phyloP scores from a whole-genome alignment of 495 filamentous ascomycete genomes.

The Geopyxis carbonaria region DNA sequence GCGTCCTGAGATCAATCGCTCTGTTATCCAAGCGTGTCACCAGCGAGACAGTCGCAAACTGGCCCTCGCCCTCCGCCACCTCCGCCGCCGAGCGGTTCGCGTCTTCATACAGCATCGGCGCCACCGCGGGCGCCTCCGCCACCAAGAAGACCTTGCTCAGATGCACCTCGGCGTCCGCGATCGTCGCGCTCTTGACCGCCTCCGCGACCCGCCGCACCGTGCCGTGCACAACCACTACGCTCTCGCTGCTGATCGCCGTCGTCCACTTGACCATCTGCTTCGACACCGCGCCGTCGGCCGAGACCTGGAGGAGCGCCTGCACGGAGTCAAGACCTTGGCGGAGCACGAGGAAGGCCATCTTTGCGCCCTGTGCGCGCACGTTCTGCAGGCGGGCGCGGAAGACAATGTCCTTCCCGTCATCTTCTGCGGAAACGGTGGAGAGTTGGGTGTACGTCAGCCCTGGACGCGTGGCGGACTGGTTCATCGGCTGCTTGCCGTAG shows the following conservation, averaged over 20 bases:
- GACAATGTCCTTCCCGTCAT: conserved; percentile 50
- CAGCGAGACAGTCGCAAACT: conserved; percentile 17
- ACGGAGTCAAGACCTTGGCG: conserved; percentile 66
- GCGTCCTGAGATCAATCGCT: conserved; percentile 75
- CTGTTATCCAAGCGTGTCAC: conserved; percentile 59
- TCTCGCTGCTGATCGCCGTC: conserved; percentile 60
- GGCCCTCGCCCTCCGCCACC: conserved; percentile 14
- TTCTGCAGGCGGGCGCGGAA: conserved; percentile 80
- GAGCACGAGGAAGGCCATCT: conserved; percentile 82
- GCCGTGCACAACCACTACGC: conserved; percentile 62
- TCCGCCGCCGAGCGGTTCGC: conserved; percentile 17
- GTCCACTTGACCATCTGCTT: conserved; percentile 84
- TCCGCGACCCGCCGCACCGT: conserved; percentile 56
- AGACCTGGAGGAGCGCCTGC: conserved; percentile 50
- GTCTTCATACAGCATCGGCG: conserved; percentile 30
- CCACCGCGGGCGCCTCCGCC: conserved; percentile 30
- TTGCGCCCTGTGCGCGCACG: conserved; percentile 68
- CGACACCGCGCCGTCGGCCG: conserved; percentile 35
- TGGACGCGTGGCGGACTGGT: conserved; percentile 23
- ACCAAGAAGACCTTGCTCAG: conserved; percentile 61
- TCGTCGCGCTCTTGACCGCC: conserved; percentile 57
- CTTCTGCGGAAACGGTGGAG: conserved; percentile 8
- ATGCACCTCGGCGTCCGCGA: conserved; percentile 61
- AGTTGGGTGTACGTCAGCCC: conserved; percentile 12
- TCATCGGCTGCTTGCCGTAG: conserved; percentile 19